phyloP scores from a whole-genome alignment of 2,329 filamentous ascomycete genomes.

The Neonectria hederae region DNA sequence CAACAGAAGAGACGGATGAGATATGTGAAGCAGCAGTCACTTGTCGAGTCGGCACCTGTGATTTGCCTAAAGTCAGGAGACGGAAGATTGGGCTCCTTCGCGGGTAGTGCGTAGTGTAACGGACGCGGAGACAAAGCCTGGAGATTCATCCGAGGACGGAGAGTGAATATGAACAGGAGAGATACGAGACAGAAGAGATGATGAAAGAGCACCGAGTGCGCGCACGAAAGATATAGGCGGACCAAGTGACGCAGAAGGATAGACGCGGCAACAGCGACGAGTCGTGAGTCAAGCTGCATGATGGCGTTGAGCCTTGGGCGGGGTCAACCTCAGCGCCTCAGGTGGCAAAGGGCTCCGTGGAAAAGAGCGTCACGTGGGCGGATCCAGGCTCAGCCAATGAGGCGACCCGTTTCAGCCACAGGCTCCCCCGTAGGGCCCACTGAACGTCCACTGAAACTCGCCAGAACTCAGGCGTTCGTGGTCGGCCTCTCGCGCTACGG shows the following conservation, averaged over 20 bases:
- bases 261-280: background rate
- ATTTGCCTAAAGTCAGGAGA: background rate
- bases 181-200: background rate
- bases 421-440: background rate
- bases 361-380: background rate
- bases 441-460: constrained; percentile 7
- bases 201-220: background rate
- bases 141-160: background rate
- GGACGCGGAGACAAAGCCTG: background rate
- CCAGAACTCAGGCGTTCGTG: background rate
- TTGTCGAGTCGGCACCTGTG: background rate
- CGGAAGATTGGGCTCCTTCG: background rate
- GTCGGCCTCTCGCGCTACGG: background rate
- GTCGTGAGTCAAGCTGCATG: constrained; percentile 13
- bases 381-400: constrained; percentile 13
- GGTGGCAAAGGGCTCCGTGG: constrained; percentile 12
- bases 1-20: background rate
- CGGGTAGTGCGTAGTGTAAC: background rate
- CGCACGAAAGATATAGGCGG: background rate
- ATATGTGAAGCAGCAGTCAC: background rate
- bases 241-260: background rate
- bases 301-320: constrained; percentile 3
- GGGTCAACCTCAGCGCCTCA: constrained; percentile 11
- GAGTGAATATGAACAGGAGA: background rate
- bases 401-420: constrained; percentile 12